A percentile compares a stretch with the other conserved stretches of the same genome.
Conservation (phyloP, 768 basidiomycete genomes). For the Suillus spraguei region DNA sequence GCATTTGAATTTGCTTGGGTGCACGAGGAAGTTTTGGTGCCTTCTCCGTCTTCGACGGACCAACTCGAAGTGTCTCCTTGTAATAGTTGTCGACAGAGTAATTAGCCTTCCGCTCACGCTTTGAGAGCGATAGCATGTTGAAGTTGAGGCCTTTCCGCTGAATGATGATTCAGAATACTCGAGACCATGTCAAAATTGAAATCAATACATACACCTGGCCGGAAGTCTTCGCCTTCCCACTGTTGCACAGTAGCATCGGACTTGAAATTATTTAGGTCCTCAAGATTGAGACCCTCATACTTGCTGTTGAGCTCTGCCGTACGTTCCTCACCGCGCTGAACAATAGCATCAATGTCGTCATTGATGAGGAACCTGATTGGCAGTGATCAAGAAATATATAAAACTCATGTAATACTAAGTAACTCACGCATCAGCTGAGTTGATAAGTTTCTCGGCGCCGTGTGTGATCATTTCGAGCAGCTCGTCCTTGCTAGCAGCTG, state of each 20-base stretch:
- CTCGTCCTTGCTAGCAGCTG: conserved; percentile 93
- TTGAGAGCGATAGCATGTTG: conserved; percentile 84
- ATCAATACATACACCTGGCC: conserved; percentile 56
- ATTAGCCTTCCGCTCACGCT: conserved; percentile 91
- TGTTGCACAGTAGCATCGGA: conserved; percentile 88
- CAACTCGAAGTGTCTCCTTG: conserved; percentile 85
- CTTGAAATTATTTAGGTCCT: conserved; percentile 97
- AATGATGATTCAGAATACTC: conserved; percentile 12
- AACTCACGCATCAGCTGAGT: conserved; percentile 68
- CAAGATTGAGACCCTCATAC: conserved; percentile 90
- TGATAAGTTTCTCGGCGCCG: conserved; percentile 97
- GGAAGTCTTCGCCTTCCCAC: conserved; percentile 96
- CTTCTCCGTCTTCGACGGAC: conserved; percentile 79
- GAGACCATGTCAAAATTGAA: background rate
- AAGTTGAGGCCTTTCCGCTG: conserved; percentile 72
- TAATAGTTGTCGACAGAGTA: conserved; percentile 97
- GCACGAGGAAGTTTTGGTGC: conserved; percentile 81
- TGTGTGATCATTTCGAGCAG: conserved; percentile 98
- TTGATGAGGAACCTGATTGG: conserved; percentile 66
- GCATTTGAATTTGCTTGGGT: conserved; percentile 88
- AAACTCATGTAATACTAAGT: background rate
- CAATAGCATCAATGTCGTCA: conserved; percentile 94
- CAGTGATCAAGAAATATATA: conserved; percentile 7
- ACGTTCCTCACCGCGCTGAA: conserved; percentile 86
- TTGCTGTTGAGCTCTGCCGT: conserved; percentile 88